Conservation (phyloP, 306 rosid species). For the Gastrolobium bilobum region DNA sequence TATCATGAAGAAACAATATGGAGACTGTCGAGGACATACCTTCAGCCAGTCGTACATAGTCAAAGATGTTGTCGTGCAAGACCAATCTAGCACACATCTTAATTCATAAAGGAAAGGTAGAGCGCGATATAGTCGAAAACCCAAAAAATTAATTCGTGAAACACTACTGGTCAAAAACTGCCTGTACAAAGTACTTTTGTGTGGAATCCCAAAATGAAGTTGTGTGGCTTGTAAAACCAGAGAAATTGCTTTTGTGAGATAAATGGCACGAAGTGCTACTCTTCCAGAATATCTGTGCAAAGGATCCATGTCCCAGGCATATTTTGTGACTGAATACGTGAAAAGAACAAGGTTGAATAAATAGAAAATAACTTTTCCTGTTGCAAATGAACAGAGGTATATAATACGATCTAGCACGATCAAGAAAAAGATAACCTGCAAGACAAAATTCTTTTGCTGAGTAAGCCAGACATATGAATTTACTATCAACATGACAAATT, state of each 20-base stretch:
- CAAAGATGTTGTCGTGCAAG: constrained; percentile 91
- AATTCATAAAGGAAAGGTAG: constrained; percentile 93
- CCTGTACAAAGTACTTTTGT: constrained; percentile 83
- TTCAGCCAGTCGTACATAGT: constrained; percentile 97
- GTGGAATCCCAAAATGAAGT: constrained; percentile 85
- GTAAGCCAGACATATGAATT: constrained; percentile 34
- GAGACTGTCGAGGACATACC: constrained; percentile 59
- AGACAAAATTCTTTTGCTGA: constrained; percentile 37
- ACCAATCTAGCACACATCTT: constrained; percentile 96
- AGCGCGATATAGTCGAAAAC: constrained; percentile 88
- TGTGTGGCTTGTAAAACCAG: constrained; percentile 89
- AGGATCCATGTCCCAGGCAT: constrained; percentile 92
- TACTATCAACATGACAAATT: constrained; percentile 25
- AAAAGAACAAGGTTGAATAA: constrained; percentile 85
- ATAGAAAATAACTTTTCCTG: constrained; percentile 84
- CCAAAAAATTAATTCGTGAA: constrained; percentile 75
- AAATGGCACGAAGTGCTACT: constrained; percentile 89
- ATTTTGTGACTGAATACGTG: constrained; percentile 81
- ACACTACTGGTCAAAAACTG: constrained; percentile 92
- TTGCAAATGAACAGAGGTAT: constrained; percentile 91
- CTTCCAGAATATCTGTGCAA: constrained; percentile 69
- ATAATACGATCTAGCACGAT: constrained; percentile 92
- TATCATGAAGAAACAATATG: constrained; percentile 34
- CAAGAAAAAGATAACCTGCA: constrained; percentile 93
- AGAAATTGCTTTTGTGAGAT: constrained; percentile 85